Base-by-base conservation (phyloP, 441 rosid genomes). In the Breynia disticha region DNA sequence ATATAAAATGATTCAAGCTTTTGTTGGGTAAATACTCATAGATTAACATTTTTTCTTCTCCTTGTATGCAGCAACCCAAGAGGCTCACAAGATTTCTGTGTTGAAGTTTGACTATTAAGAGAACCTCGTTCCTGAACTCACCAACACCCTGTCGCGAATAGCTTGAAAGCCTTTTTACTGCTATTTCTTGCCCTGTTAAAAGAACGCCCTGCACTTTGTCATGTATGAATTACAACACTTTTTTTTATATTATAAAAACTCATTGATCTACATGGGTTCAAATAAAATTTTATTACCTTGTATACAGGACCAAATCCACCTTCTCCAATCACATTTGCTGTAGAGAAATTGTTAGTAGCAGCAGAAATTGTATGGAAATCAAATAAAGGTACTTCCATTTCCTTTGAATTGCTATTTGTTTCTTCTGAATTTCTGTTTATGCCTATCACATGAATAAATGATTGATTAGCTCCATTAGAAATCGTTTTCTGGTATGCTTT, bases 71-170 rank as follows among this genome's bases (percentile, higher is more conserved):
- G n/a, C n/a, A n/a, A n/a, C n/a, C n/a, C n/a, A n/a, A n/a, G n/a
- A 79, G 78, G 54, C 56, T 54, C 1, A 75, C 80, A n/a, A 79
- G 79, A 60, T 79, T 81, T 21, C 70, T 65, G 50, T 71, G 81
- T 39, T 76, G 79, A 61, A 81, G 76, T 45, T 62, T 77, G 3
- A 70, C 77, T 28, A 79, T 69, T 3, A 61, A 1, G 1, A 20
- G 44, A 3, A 52, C 62, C 54, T 68, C 74, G 16, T 63, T 76
- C 32, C 24, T 71, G 52, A 81, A 71, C 67, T 79, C 73, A 37
- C 50, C 52, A 1, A 16, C 9, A 6, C 87, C 82, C 62, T 81
- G 87, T 28, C 72, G 59, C 3, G 83, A 81, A 17, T 50, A 49
- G 41, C 54, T 65, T 32, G 80, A 78, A 7, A 69, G 69, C 57